Conservation (phyloP, 192 early-diverging fungal genomes). For the Podila epigama region DNA sequence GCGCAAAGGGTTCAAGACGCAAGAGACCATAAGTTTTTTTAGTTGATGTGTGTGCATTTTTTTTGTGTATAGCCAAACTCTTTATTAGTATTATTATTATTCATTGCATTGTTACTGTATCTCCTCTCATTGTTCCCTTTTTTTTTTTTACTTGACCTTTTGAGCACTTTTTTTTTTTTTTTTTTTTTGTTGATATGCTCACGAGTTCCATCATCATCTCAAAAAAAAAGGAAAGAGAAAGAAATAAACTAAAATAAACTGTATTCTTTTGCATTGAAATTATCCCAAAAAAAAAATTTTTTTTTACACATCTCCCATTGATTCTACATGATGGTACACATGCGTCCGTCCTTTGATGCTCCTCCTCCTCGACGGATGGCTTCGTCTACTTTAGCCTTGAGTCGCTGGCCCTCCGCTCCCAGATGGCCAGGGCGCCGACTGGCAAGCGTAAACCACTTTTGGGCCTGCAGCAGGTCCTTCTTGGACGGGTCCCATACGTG, state of each 20-base stretch:
- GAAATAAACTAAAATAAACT: too few relatives aligned
- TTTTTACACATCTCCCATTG: too few relatives aligned
- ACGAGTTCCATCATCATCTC: background rate
- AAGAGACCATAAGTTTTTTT: background rate
- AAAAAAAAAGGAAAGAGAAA: background rate
- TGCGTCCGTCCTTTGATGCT: conserved; percentile 14
- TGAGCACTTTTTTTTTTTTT: background rate
- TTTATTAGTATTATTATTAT: background rate
- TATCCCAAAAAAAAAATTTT: too few relatives aligned
- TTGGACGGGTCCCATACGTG: conserved; percentile 43
- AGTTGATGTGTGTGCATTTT: too few relatives aligned
- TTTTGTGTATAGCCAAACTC: too few relatives aligned
- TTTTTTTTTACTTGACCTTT: background rate
- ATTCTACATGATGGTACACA: conserved; percentile 30
- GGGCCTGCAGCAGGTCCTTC: conserved; percentile 41
- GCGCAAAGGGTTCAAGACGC: background rate
- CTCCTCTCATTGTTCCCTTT: background rate
- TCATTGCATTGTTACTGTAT: background rate
- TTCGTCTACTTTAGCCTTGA: conserved; percentile 37
- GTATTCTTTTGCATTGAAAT: too few relatives aligned
- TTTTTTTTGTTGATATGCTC: background rate
- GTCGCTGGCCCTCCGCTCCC: conserved; percentile 24
- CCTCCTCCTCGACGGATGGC: conserved; percentile 26
- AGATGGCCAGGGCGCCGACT: conserved; percentile 34
- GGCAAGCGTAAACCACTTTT: conserved; percentile 46